Conservation (phyloP, 495 filamentous ascomycete genomes). For the Trichoderma orchidacearum region DNA sequence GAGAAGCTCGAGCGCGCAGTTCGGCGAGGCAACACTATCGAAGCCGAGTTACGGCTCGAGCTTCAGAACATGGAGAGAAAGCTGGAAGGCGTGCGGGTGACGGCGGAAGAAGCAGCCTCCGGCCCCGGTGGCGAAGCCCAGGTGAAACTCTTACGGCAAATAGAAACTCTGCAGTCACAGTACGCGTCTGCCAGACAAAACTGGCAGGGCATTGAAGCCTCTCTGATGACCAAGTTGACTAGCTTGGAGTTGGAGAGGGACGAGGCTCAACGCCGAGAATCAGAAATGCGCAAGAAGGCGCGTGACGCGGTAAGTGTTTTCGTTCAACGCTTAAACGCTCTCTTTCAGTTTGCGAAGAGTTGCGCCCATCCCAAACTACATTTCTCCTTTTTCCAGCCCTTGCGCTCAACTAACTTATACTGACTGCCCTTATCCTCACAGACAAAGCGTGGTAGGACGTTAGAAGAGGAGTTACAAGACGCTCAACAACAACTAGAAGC, state of each 20-base stretch:
- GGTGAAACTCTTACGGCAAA: conserved; percentile 79
- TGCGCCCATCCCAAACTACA: neutral
- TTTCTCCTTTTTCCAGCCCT: neutral
- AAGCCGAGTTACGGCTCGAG: conserved; percentile 74
- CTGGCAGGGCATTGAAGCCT: conserved; percentile 90
- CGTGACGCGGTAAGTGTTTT: conserved; percentile 57
- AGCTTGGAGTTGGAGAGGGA: conserved; percentile 82
- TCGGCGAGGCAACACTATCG: conserved; percentile 53
- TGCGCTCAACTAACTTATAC: neutral
- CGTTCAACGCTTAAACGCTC: no score
- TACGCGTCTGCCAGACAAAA: conserved; percentile 91
- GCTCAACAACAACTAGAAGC: conserved; percentile 40
- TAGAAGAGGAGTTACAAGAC: conserved; percentile 75
- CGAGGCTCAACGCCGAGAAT: conserved; percentile 69
- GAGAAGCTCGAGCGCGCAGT: conserved; percentile 62
- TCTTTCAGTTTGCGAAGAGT: no score
- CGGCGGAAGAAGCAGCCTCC: conserved; percentile 83
- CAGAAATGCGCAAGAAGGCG: conserved; percentile 71
- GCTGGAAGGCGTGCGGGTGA: conserved; percentile 70
- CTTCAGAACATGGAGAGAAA: conserved; percentile 76
- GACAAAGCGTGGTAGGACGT: conserved; percentile 59
- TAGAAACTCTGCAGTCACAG: conserved; percentile 92
- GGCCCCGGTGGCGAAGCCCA: conserved; percentile 71
- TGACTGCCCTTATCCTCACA: conserved; percentile 16
- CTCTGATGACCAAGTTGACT: conserved; percentile 56